Conservation (phyloP, 805 yeast genomes). For the Wickerhamia fluorescens region DNA sequence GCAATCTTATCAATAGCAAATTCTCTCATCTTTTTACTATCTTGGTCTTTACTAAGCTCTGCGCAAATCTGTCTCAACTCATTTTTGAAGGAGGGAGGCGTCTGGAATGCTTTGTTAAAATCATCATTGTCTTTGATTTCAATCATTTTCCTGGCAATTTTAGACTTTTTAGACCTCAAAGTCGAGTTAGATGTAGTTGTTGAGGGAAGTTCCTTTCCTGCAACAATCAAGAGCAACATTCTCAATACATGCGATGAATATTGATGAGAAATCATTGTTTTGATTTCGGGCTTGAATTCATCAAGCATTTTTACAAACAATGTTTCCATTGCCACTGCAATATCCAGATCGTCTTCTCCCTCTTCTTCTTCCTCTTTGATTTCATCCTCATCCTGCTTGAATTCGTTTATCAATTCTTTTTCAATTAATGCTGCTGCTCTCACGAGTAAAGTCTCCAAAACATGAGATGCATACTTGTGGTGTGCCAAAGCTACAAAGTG, state of each 20-base stretch:
- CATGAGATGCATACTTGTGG: conserved; percentile 92
- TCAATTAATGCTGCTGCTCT: conserved; percentile 70
- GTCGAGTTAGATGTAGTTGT: conserved; percentile 61
- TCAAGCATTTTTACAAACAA: conserved; percentile 57
- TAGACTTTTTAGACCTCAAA: conserved; percentile 75
- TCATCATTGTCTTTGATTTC: conserved; percentile 76
- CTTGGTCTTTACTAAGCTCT: conserved; percentile 27
- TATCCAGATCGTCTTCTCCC: conserved; percentile 29
- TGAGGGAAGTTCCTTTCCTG: conserved; percentile 77
- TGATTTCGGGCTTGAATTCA: conserved; percentile 57
- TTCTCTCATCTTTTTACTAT: conserved; percentile 49
- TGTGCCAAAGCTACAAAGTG: conserved; percentile 69
- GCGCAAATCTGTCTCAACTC: conserved; percentile 48
- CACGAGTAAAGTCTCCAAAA: conserved; percentile 77
- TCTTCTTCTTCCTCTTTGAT: conserved; percentile 19
- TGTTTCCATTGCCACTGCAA: conserved; percentile 53
- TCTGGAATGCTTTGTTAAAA: conserved; percentile 57
- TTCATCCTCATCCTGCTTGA: conserved; percentile 13
- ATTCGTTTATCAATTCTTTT: conserved; percentile 47
- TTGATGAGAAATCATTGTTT: conserved; percentile 59
- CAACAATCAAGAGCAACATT: conserved; percentile 57
- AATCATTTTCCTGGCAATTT: conserved; percentile 88
- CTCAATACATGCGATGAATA: conserved; percentile 88
- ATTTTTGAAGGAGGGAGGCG: conserved; percentile 60
- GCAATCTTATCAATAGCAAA: conserved; percentile 72